Evolutionary conservation across 208 protist species (phyloP), one percentile per base, ranked within the genome.

Genomic region (Tritrichomonas foetus): DNA sequence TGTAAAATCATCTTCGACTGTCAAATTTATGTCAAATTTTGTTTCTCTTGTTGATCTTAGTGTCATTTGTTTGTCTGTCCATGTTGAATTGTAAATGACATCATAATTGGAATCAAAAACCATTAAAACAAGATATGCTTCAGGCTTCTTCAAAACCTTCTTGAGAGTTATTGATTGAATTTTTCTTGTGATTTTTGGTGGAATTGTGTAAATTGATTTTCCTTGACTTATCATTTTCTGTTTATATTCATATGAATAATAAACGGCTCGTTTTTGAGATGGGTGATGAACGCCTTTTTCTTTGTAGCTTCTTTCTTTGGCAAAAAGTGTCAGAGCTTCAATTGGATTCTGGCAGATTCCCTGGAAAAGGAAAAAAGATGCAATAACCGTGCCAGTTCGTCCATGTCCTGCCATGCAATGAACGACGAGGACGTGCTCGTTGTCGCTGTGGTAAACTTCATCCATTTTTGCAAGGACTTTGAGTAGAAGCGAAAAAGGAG

Each of bases 331-430:
- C 92, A 98, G 97, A 2, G 96, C 96, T 16, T 95, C 96, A 49
- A 36, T 3, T 22, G 47, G 47, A 41, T 9, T 39, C 5, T 66
- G 22, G 33, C 13, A 64, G 13, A 53, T 22, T 27, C 33, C 41
- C 27, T n/a, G 8, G 36, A 97, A 98, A 94, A 97, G 94, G 39
- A 98, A 93, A 84, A 97, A 97, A 94, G 92, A 96, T 94, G 94
- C 97, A 96, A 98, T 96, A 96, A 99, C 97, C 61, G 98, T 94
- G 39, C 98, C 98, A 41, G 97, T 98, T 20, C 98, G 95, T 0
- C 97, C 98, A 94, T 99, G 99, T 78, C 98, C 98, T 36, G 98
- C 98, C 93, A 98, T 98, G 95, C 98, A 98, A 95, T 99, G 98
- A 93, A 99, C 96, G 5, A 96, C 97, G 0, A 98, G 96, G 94